Base-by-base conservation (phyloP, 2,329 filamentous ascomycete species). In the Scedosporium minutisporum region DNA sequence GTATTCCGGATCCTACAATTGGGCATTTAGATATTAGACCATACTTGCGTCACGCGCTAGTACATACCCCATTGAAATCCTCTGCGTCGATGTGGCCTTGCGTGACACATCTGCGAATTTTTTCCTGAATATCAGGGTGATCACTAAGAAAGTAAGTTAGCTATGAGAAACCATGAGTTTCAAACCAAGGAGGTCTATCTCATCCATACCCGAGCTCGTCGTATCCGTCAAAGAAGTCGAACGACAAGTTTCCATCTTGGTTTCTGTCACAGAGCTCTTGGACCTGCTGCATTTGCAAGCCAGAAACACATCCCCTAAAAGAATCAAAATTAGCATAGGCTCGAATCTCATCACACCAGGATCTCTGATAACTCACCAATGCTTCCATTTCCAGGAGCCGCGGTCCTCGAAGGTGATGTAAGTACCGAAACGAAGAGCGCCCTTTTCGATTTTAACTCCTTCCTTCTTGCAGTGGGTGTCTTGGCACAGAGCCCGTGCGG, bases 1-100 rank as follows among this genome's bases (percentile, higher is more conserved):
- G 76, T 85, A 83, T 70, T 89, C 88, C 3, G 84, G 78, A 67
- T 96, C 90, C 90, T 95, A 67, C 4, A 60, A 69, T 59, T 23
- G 64, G 69, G 33, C 60, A 64, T 42, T 46, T 18, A 65, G 57
- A 60, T 63, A 1, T 51, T 25, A 33, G 23, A 25, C 27, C 33
- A 42, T 38, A 25, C 18, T 44, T 25, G 33, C 3, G 21, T 10
- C 16, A 23, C 23, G 23, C 23, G 21, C 6, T 21, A 57, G 25
- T 38, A 79, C 89, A 76, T 82, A 96, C 92, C 12, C 91, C 91
- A 41, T 88, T 93, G 86, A 91, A 97, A 68, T 97, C 93, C 60
- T 90, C 87, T 51, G 91, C 82, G 67, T 89, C 88, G 68, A 97
- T 88, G 69, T 95, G 90, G 25, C 91, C 91, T 71, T 93, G 82